phyloP scores from a whole-genome alignment of 306 rosid species.

The Luffa acutangula region DNA sequence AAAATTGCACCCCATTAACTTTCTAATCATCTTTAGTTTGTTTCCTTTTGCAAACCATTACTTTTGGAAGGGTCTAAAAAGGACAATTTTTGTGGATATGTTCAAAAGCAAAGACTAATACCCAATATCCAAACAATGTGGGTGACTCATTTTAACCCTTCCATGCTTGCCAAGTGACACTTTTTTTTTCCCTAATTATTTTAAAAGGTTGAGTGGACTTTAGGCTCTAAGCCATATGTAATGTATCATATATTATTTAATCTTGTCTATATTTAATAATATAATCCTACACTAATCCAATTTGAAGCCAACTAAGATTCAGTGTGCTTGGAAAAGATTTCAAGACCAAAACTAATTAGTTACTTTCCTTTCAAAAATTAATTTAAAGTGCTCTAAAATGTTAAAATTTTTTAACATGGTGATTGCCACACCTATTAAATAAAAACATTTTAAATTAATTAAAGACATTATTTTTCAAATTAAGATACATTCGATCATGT shows the following conservation, averaged over 20 bases:
- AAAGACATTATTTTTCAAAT: background rate
- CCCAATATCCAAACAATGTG: conserved; percentile 1
- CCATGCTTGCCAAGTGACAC: background rate
- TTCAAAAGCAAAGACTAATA: background rate
- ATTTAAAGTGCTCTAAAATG: background rate
- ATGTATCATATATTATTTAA: background rate
- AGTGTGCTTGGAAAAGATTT: background rate
- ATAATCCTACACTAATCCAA: background rate
- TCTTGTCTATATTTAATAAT: background rate
- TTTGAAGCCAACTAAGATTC: background rate
- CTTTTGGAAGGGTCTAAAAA: conserved; percentile 3
- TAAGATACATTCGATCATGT: background rate
- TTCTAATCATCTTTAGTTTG: background rate
- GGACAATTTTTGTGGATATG: background rate
- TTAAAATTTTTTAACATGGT: background rate
- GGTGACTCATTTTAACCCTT: conserved; percentile 4
- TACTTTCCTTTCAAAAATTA: background rate
- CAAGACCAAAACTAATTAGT: background rate
- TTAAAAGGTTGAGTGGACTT: conserved; percentile 2
- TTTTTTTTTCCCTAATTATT: background rate
- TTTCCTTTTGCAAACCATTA: background rate
- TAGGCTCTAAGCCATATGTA: background rate
- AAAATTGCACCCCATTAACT: conserved; percentile 6
- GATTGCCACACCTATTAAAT: background rate
- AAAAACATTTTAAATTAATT: background rate